Evolutionary conservation across 2,329 filamentous ascomycete genomes (phyloP).

Genomic region (Apiospora malaysiana): DNA sequence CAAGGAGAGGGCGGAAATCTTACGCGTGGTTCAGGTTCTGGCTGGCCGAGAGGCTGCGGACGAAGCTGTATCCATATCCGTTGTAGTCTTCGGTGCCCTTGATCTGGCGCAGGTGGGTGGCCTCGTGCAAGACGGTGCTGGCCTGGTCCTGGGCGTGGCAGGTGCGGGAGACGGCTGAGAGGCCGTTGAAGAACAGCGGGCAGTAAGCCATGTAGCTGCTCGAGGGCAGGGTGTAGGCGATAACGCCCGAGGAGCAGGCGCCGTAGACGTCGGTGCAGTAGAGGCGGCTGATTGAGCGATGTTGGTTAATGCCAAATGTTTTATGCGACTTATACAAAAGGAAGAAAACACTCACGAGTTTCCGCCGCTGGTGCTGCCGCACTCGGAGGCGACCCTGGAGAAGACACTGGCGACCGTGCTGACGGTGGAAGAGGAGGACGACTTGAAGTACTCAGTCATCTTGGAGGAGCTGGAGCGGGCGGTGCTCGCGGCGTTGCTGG

Average conservation of each 20-base stretch:
- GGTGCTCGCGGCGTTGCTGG: constrained; percentile 56
- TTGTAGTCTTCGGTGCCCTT: constrained; percentile 65
- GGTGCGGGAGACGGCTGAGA: constrained; percentile 52
- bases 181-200: constrained; percentile 60
- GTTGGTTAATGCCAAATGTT: not conserved
- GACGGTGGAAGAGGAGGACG: constrained; percentile 45
- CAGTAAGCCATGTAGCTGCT: constrained; percentile 66
- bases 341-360: constrained; percentile 24
- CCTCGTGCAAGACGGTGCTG: constrained; percentile 69
- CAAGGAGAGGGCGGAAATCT: not conserved
- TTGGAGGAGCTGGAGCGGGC: constrained; percentile 57
- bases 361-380: constrained; percentile 53
- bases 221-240: constrained; percentile 67
- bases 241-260: constrained; percentile 48
- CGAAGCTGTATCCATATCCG: constrained; percentile 62
- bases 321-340: not conserved
- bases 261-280: constrained; percentile 29
- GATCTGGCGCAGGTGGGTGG: constrained; percentile 63
- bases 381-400: constrained; percentile 58
- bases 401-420: constrained; percentile 57
- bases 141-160: constrained; percentile 72
- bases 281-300: not conserved
- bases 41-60: constrained; percentile 50
- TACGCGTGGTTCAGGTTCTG: constrained; percentile 64
- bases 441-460: constrained; percentile 69